Base-by-base conservation (phyloP, 2,329 filamentous ascomycete genomes). In the Blastomyces silverae region DNA sequence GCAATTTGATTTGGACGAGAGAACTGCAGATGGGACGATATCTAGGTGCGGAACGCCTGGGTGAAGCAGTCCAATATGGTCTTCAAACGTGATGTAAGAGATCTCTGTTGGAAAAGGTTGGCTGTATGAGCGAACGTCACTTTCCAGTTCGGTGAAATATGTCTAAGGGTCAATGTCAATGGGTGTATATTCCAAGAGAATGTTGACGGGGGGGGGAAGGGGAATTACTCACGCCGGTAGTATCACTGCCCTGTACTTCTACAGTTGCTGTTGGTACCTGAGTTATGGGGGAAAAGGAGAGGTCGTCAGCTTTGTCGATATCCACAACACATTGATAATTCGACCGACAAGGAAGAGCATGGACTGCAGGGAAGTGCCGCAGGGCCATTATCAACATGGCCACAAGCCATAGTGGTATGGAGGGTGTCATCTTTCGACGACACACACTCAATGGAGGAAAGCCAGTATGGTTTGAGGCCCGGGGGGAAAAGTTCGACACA, bases 51-150 rank as follows among this genome's bases (percentile, higher is more conserved):
- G 64, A 60, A 42, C 25, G 25, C 52, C 22, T 25, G 61, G 64
- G 37, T 65, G 64, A 52, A 48, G 42, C 34, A 52, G 25, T 17
- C 64, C 64, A n/a, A 61, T 44, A 25, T 25, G 44, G 1, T 37
- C 25, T 20, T 44, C n/a, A 61, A 65, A 65, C 10, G 55, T 56
- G 15, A 63, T 28, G 56, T 65, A 64, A 11, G 55, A 55, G 28
- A 65, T 65, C 17, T 65, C 39, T 17, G 68, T 67, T 34, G 73
- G 71, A 39, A 74, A 74, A 28, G 75, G 74, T 63, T 66, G 66
- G 55, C 70, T 59, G 22, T 68, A 65, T 37, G 53, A 4, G 22
- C 62, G 64, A 6, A 61, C 64, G 31, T 63, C 59, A 20, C 59
- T 59, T 39, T 67, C 66, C 50, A 66, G 44, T 15, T 20, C 25